phyloP scores from a whole-genome alignment of 2,329 filamentous ascomycete species.

The Penicillium sp. region DNA sequence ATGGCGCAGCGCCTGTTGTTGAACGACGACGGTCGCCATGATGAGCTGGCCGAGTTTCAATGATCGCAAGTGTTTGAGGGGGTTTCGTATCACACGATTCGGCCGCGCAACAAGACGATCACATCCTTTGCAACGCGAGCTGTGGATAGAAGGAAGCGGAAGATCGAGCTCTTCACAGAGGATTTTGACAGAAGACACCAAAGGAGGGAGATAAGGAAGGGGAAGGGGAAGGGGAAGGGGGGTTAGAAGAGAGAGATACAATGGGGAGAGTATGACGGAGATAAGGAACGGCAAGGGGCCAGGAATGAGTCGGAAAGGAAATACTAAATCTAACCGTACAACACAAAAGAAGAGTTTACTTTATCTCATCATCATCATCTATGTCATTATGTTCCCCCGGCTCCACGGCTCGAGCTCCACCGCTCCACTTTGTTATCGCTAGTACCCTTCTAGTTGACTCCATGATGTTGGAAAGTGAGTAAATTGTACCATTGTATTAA shows the following conservation, averaged over 20 bases:
- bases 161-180: background rate
- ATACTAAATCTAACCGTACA: background rate
- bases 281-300: constrained; percentile 15
- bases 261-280: constrained; percentile 7
- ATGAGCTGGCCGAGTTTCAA: constrained; percentile 2
- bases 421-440: background rate
- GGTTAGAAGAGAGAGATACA: background rate
- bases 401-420: constrained; percentile 1
- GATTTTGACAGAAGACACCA: background rate
- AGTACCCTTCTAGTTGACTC: background rate
- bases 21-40: constrained; percentile 48
- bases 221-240: constrained; percentile 3
- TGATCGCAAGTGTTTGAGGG: background rate
- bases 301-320: constrained; percentile 3
- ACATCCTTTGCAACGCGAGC: constrained; percentile 17
- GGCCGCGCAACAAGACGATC: constrained; percentile 8
- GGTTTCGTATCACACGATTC: constrained; percentile 3
- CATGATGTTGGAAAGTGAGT: too few species aligned
- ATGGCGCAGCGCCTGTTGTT: constrained; percentile 44
- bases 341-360: background rate
- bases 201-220: constrained; percentile 3
- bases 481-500: too few species aligned
- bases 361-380: constrained; percentile 14
- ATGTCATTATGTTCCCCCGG: background rate
- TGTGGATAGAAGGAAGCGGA: background rate